Evolutionary conservation across 108 stramenopile genomes (phyloP).

Genomic region (Seminavis robusta): DNA sequence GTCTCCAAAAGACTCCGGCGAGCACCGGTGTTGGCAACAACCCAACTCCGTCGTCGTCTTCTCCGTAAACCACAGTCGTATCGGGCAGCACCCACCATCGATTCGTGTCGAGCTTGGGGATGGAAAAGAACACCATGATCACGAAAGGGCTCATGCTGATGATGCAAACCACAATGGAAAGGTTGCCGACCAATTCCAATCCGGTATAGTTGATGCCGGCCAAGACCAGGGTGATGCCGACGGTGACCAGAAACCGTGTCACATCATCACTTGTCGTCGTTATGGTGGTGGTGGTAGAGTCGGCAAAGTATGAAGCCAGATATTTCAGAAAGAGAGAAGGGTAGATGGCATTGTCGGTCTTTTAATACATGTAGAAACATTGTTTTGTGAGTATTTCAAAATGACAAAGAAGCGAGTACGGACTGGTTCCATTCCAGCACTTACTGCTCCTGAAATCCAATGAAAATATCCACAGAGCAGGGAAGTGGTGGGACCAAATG

Average conservation of each 20-base stretch:
- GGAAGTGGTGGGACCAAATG: slow-evolving; percentile 79
- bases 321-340: slow-evolving; percentile 80
- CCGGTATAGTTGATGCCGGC: slow-evolving; percentile 82
- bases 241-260: slow-evolving; percentile 24
- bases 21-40: slow-evolving; percentile 1
- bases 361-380: no score
- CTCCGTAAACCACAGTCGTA: slow-evolving; percentile 24
- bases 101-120: slow-evolving; percentile 58
- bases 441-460: slow-evolving; percentile 87
- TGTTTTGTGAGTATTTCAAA: no score
- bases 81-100: slow-evolving; percentile 76
- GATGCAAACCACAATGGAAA: slow-evolving; percentile 73
- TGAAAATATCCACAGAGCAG: slow-evolving; percentile 80
- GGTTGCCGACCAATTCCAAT: slow-evolving; percentile 79
- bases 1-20: slow-evolving; percentile 82
- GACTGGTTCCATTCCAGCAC: no score
- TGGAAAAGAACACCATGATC: slow-evolving; percentile 64
- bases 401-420: no score
- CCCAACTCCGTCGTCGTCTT: slow-evolving; percentile 21
- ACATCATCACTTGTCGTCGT: slow-evolving; percentile 14
- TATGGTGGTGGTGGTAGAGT: slow-evolving; percentile 10
- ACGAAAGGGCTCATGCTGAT: slow-evolving; percentile 90
- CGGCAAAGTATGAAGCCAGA: slow-evolving; percentile 18
- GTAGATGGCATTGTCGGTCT: slow-evolving; percentile 87
- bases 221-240: slow-evolving; percentile 52